A percentile compares a stretch with the other conserved stretches of the same genome.
phyloP scores from a whole-genome alignment of 306 rosid species.

The Malus asiatica region DNA sequence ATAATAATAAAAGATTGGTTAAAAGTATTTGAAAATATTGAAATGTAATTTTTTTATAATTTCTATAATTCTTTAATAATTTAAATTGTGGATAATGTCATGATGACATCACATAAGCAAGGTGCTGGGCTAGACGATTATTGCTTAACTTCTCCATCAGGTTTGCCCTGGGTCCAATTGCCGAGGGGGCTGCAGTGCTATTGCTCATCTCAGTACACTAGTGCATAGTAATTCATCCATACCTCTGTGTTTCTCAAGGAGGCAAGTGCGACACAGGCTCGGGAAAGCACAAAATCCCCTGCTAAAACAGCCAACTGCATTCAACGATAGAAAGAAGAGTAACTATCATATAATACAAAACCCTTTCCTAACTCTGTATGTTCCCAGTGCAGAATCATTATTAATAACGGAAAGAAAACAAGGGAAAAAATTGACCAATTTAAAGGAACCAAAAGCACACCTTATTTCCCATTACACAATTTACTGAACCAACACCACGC shows the following conservation, averaged over 20 bases:
- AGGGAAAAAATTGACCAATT: background rate
- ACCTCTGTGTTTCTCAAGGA: conserved; percentile 89
- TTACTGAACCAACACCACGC: conserved; percentile 85
- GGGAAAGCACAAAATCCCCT: conserved; percentile 92
- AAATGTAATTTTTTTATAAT: too few relatives aligned
- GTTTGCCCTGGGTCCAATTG: too few relatives aligned
- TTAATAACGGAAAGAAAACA: background rate
- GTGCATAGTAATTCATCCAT: background rate
- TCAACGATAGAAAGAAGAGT: conserved; percentile 6
- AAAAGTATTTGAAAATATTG: too few relatives aligned
- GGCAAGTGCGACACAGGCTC: conserved; percentile 94
- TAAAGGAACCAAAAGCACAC: conserved; percentile 20
- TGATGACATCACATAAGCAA: accelerated
- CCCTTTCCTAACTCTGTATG: background rate
- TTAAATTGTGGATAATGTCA: too few relatives aligned
- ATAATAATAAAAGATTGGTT: too few relatives aligned
- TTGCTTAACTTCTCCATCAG: too few relatives aligned
- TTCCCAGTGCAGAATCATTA: background rate
- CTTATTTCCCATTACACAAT: conserved; percentile 88
- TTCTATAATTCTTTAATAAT: too few relatives aligned
- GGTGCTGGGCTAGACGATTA: accelerated
- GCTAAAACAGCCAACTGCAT: conserved; percentile 87
- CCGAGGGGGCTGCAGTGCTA: background rate
- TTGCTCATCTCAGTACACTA: conserved; percentile 1
- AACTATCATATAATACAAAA: conserved; percentile 8